Evolutionary conservation across 306 rosid genomes (phyloP).

Genomic region (Trifolium pratense): DNA sequence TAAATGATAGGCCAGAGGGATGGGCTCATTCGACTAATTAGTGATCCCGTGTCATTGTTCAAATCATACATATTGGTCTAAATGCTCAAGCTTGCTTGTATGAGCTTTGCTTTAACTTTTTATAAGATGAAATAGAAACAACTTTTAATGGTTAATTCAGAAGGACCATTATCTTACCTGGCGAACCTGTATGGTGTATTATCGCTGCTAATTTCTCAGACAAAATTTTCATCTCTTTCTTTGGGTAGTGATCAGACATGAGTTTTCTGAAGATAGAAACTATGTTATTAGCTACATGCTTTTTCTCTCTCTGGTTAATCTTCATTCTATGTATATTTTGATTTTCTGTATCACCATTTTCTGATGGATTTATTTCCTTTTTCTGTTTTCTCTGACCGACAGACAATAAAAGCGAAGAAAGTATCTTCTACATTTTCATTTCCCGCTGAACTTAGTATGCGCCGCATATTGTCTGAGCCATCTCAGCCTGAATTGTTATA

Average conservation of each 20-base stretch:
- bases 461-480: constrained; percentile 70
- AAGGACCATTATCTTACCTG: background rate
- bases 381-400: constrained; percentile 49
- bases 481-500: constrained; percentile 66
- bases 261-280: constrained; percentile 3
- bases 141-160: constrained; percentile 9
- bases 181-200: background rate
- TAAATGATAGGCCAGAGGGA: constrained; percentile 3
- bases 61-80: too few relatives aligned
- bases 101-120: background rate
- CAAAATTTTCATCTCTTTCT: too few relatives aligned
- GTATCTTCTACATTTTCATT: constrained; percentile 84
- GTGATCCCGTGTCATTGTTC: background rate
- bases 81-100: too few relatives aligned
- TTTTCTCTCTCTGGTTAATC: constrained; percentile 12
- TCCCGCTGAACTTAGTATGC: constrained; percentile 84
- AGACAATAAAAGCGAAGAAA: constrained; percentile 96
- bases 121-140: background rate
- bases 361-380: constrained; percentile 8
- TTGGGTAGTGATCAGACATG: background rate
- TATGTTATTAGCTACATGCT: constrained; percentile 4
- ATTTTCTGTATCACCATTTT: constrained; percentile 2
- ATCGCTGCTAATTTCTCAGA: background rate
- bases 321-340: constrained; percentile 7
- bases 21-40: background rate